Conservation (phyloP, 352 stramenopile genomes). For the Pythium pectinolyticum region DNA sequence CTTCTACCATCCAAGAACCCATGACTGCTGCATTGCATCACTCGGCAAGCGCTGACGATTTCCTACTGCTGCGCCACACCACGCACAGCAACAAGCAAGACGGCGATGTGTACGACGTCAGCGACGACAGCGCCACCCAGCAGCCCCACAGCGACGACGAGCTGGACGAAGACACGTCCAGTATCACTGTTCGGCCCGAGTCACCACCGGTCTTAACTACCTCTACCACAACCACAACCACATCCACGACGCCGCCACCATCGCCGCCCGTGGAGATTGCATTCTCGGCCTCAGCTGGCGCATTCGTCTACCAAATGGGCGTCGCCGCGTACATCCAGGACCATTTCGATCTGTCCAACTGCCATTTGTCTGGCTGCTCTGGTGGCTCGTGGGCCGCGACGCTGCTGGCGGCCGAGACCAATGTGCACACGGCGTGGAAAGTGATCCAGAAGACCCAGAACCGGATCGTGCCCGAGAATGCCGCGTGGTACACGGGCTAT, state of each 20-base stretch:
- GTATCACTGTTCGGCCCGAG: conserved; percentile 14
- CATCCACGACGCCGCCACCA: neutral
- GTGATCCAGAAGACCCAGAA: conserved; percentile 58
- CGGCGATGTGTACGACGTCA: neutral
- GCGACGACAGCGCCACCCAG: neutral
- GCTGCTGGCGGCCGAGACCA: conserved; percentile 51
- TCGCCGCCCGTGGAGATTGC: conserved; percentile 51
- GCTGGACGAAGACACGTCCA: conserved; percentile 22
- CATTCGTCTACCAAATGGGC: conserved; percentile 79
- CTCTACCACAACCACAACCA: neutral
- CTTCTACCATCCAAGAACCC: neutral
- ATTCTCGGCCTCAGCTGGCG: conserved; percentile 63
- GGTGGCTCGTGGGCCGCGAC: conserved; percentile 43
- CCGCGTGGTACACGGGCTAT: conserved; percentile 69
- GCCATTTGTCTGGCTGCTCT: conserved; percentile 44
- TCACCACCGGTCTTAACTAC: neutral
- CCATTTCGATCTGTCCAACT: conserved; percentile 49
- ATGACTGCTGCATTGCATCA: conserved; percentile 15
- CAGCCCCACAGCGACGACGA: conserved; percentile 42
- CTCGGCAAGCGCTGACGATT: conserved; percentile 28
- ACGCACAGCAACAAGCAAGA: conserved; percentile 10
- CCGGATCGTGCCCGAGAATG: conserved; percentile 35
- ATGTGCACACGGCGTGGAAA: conserved; percentile 42
- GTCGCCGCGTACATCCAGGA: conserved; percentile 70
- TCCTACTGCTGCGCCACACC: conserved; percentile 13